These are phyloP conservation scores for Psilocybe cyanescens DNA, from an alignment of 768 basidiomycete species.

Conservation along the genomic window DNA sequence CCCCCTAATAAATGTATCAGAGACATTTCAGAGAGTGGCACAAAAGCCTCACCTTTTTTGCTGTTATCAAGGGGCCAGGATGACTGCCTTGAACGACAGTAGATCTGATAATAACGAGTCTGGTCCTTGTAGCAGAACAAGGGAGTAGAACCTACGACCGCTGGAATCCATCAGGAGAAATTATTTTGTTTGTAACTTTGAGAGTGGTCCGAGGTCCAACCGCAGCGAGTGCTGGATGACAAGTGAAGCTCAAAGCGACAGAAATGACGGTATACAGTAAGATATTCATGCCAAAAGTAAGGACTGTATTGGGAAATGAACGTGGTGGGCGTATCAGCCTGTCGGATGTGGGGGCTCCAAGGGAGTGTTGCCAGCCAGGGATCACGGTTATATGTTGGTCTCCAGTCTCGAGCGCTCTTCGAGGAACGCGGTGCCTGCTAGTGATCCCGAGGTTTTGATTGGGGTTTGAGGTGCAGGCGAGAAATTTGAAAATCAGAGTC, in stretches of 20 bases:
- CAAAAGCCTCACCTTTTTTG: neutral
- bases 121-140: neutral
- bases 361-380: neutral
- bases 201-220: conserved; percentile 3
- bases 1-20: conserved; percentile 31
- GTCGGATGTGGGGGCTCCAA: neutral
- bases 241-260: neutral
- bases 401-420: neutral
- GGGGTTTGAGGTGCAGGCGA: neutral
- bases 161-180: conserved; percentile 2
- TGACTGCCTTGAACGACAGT: neutral
- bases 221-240: neutral
- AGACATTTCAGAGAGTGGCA: neutral
- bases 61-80: conserved; percentile 8
- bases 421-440: neutral
- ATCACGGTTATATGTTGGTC: neutral
- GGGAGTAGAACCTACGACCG: neutral
- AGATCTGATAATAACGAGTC: neutral
- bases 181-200: neutral
- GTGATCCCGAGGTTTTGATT: neutral
- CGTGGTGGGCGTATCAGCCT: neutral
- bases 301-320: neutral
- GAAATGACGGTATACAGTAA: neutral
- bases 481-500: neutral
- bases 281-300: neutral